Percentiles rank a stretch among this genome's conserved stretches.
Evolutionary conservation across 192 early-diverging fungal genomes (phyloP).

Genomic region (Cetraspora pellucida): DNA sequence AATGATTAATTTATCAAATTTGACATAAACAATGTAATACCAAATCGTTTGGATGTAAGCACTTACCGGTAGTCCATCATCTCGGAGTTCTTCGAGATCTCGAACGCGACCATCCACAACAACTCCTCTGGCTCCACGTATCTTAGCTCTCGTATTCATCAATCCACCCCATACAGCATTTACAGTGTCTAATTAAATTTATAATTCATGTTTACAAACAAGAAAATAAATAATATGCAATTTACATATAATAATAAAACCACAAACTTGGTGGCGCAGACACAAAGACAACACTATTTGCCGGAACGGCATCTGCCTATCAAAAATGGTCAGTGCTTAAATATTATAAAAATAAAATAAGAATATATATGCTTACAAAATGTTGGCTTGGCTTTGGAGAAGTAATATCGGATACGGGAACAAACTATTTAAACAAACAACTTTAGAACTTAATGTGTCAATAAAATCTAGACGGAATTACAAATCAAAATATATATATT

Average conservation of each 20-base stretch:
- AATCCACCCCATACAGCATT: constrained; percentile 65
- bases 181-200: constrained; percentile 37
- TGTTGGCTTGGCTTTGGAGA: constrained; percentile 44
- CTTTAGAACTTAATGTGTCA: constrained; percentile 1
- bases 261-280: constrained; percentile 52
- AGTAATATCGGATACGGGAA: constrained; percentile 42
- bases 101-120: constrained; percentile 58
- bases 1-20: background rate
- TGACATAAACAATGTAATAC: background rate
- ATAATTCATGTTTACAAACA: background rate
- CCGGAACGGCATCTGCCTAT: constrained; percentile 53
- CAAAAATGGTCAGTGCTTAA: constrained; percentile 21
- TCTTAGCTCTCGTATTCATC: constrained; percentile 57
- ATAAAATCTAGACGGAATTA: background rate
- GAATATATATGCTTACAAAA: constrained; percentile 37
- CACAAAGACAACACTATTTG: constrained; percentile 53
- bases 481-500: background rate
- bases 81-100: constrained; percentile 58
- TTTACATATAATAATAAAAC: background rate
- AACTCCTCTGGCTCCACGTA: constrained; percentile 51
- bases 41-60: background rate
- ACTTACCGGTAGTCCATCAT: constrained; percentile 51
- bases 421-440: constrained; percentile 40
- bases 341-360: background rate
- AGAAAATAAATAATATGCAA: background rate